Percentiles rank a stretch among this genome's conserved stretches.
These are phyloP conservation scores for Tetrahymena malaccensis DNA, from an alignment of 73 alveolate species.

Conservation along the genomic window DNA sequence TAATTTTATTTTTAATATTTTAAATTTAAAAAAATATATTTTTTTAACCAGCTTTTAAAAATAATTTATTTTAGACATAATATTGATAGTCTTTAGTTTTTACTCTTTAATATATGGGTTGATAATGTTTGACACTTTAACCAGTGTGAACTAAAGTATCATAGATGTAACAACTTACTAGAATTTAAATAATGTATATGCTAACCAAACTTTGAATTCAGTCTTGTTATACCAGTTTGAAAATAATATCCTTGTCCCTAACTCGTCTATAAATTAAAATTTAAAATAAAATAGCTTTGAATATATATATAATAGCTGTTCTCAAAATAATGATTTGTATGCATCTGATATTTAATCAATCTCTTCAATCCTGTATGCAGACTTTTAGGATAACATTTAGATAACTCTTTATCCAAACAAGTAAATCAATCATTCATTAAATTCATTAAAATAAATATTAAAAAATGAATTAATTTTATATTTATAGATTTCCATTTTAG, in stretches of 20 bases:
- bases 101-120: background rate
- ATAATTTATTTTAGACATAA: background rate
- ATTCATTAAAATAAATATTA: background rate
- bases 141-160: background rate
- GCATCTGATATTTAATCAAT: background rate
- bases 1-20: no score
- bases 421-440: background rate
- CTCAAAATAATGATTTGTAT: background rate
- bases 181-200: background rate
- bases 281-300: background rate
- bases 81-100: background rate
- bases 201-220: background rate
- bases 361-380: background rate
- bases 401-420: background rate
- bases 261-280: background rate
- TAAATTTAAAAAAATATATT: no score
- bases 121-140: background rate
- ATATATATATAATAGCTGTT: background rate
- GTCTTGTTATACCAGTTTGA: background rate
- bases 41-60: no score
- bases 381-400: background rate
- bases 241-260: background rate
- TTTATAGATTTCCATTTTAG: background rate
- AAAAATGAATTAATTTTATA: no score
- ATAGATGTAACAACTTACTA: background rate